Evolutionary conservation across 2,329 filamentous ascomycete genomes (phyloP).

Genomic region (Hypoxylon sp.): DNA sequence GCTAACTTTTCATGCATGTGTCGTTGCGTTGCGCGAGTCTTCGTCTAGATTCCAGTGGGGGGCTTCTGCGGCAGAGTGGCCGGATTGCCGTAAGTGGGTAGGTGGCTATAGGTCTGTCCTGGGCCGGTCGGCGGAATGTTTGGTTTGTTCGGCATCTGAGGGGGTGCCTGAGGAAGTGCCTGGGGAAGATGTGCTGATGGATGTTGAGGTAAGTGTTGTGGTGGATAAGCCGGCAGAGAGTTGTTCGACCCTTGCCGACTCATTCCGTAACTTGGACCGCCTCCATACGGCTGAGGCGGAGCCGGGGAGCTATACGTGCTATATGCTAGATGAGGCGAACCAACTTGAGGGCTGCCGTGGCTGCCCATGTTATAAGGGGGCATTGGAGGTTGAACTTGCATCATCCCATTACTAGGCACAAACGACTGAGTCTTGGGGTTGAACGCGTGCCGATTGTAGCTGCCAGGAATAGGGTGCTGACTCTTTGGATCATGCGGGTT

Average conservation of each 20-base stretch:
- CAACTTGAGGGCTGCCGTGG: constrained; percentile 69
- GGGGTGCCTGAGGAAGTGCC: constrained; percentile 61
- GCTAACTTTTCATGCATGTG: constrained; percentile 49
- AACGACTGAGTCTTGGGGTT: constrained; percentile 96
- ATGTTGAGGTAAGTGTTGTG: constrained; percentile 58
- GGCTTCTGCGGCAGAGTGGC: constrained; percentile 73
- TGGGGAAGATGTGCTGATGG: constrained; percentile 62
- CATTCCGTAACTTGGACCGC: constrained; percentile 66
- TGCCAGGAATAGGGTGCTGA: constrained; percentile 87
- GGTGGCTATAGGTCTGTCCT: constrained; percentile 65
- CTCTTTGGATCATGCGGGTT: constrained; percentile 80
- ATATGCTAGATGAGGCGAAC: constrained; percentile 66
- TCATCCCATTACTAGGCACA: constrained; percentile 74
- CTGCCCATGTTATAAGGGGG: constrained; percentile 65
- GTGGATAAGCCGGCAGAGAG: constrained; percentile 65
- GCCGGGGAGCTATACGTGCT: constrained; percentile 63
- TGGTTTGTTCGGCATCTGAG: constrained; percentile 62
- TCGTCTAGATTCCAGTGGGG: constrained; percentile 63
- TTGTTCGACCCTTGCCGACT: constrained; percentile 70
- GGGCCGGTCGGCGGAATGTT: constrained; percentile 55
- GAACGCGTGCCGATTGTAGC: constrained; percentile 87
- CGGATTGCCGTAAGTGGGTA: constrained; percentile 72
- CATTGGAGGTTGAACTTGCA: constrained; percentile 64
- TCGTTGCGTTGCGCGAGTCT: constrained; percentile 41
- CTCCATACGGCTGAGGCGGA: constrained; percentile 63